Percentiles rank a stretch among this genome's conserved stretches.
These are phyloP conservation scores for Skeletonema grethae DNA, from an alignment of 108 stramenopile species.

Conservation along the genomic window DNA sequence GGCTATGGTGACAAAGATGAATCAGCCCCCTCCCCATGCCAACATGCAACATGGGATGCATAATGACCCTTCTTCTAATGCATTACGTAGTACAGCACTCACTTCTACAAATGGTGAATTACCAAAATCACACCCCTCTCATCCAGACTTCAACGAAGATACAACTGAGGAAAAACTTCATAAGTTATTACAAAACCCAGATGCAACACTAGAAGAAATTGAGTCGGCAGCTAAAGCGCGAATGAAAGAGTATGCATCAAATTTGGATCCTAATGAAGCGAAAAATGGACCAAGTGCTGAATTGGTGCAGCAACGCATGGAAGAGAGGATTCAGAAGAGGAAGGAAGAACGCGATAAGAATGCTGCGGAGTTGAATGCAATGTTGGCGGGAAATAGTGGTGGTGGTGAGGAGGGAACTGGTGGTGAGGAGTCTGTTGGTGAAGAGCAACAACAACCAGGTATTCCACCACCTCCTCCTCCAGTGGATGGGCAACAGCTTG, in stretches of 20 bases:
- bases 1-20: slow-evolving; percentile 20
- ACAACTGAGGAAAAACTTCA: background rate
- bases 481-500: background rate
- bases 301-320: background rate
- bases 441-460: background rate
- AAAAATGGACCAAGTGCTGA: background rate
- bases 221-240: background rate
- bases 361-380: background rate
- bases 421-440: background rate
- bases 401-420: background rate
- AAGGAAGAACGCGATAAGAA: background rate
- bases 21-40: background rate
- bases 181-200: background rate
- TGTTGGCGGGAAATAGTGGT: background rate
- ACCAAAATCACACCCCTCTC: slow-evolving; percentile 5
- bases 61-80: background rate
- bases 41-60: slow-evolving; percentile 5
- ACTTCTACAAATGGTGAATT: background rate
- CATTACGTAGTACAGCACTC: background rate
- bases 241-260: background rate
- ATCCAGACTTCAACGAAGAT: background rate
- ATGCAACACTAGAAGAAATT: background rate
- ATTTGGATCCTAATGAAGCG: background rate
- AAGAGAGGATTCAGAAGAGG: background rate
- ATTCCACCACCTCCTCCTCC: slow-evolving; percentile 4